phyloP scores from a whole-genome alignment of 192 early-diverging fungal genomes.

The Gonapodya sp. region DNA sequence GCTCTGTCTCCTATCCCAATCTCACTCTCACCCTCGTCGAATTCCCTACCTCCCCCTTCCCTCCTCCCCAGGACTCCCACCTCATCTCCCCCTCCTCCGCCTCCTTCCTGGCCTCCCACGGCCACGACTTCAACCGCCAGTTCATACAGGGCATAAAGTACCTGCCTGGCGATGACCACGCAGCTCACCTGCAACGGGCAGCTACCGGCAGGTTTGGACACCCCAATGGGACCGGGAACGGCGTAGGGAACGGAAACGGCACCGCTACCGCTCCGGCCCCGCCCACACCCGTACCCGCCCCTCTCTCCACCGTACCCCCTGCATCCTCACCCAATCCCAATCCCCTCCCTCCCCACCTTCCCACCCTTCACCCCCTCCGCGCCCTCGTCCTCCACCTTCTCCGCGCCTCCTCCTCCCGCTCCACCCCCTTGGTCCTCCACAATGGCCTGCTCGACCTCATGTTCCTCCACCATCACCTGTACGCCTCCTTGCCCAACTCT shows the following conservation, averaged over 20 bases:
- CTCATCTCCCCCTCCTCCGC: constrained; percentile 54
- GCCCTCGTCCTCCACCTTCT: not conserved
- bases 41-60: too few species aligned
- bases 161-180: constrained; percentile 36
- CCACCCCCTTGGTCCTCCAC: constrained; percentile 73
- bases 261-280: constrained; percentile 21
- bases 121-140: constrained; percentile 76
- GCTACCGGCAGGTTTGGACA: constrained; percentile 17
- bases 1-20: too few species aligned
- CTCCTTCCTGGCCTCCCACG: constrained; percentile 70
- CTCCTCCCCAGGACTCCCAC: not conserved
- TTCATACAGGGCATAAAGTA: constrained; percentile 72
- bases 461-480: constrained; percentile 85
- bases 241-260: too few species aligned
- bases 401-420: not conserved
- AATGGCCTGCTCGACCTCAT: constrained; percentile 91
- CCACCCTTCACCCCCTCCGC: not conserved
- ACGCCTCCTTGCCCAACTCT: constrained; percentile 61
- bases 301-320: too few species aligned
- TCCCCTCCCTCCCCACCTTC: not conserved
- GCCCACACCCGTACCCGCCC: not conserved
- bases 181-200: constrained; percentile 14
- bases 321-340: not conserved
- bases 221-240: too few species aligned
- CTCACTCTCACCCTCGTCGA: too few species aligned